These are phyloP conservation scores for Simplicillium aogashimaense DNA, from an alignment of 2,329 filamentous ascomycete genomes.

Conservation along the genomic window DNA sequence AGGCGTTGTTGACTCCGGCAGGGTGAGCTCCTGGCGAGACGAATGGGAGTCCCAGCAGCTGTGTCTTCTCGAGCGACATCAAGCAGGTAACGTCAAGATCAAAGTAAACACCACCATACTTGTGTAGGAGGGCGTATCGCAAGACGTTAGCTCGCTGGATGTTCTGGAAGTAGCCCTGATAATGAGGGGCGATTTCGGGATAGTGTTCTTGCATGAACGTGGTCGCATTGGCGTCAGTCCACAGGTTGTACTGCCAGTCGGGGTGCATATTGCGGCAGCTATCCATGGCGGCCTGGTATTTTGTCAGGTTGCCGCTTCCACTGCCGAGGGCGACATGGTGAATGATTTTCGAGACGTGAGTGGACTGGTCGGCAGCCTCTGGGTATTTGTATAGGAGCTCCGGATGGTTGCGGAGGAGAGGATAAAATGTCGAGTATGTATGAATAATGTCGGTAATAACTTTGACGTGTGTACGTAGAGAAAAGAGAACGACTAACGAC, in stretches of 20 bases:
- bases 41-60: slow-evolving; percentile 10
- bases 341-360: slow-evolving; percentile 7
- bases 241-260: slow-evolving; percentile 12
- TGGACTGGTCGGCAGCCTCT: neutral
- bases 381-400: slow-evolving; percentile 5
- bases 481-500: neutral
- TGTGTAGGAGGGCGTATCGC: slow-evolving; percentile 13
- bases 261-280: slow-evolving; percentile 11
- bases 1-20: slow-evolving; percentile 14
- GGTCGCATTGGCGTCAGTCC: slow-evolving; percentile 14
- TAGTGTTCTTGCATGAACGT: slow-evolving; percentile 11
- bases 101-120: slow-evolving; percentile 14
- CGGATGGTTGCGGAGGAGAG: slow-evolving; percentile 1
- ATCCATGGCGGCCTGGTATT: slow-evolving; percentile 12
- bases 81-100: slow-evolving; percentile 14
- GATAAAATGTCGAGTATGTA: slow-evolving; percentile 6
- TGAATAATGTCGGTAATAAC: slow-evolving; percentile 3
- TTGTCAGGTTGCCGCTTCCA: slow-evolving; percentile 24
- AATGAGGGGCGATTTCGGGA: slow-evolving; percentile 12
- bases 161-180: slow-evolving; percentile 11
- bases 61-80: slow-evolving; percentile 10
- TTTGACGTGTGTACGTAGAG: slow-evolving; percentile 4
- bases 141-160: slow-evolving; percentile 14
- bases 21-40: slow-evolving; percentile 13
- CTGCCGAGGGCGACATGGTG: slow-evolving; percentile 26